Evolutionary conservation across 345 rosid species (phyloP), one percentile per base, ranked within the genome.

Genomic region (Combretum micranthum): DNA sequence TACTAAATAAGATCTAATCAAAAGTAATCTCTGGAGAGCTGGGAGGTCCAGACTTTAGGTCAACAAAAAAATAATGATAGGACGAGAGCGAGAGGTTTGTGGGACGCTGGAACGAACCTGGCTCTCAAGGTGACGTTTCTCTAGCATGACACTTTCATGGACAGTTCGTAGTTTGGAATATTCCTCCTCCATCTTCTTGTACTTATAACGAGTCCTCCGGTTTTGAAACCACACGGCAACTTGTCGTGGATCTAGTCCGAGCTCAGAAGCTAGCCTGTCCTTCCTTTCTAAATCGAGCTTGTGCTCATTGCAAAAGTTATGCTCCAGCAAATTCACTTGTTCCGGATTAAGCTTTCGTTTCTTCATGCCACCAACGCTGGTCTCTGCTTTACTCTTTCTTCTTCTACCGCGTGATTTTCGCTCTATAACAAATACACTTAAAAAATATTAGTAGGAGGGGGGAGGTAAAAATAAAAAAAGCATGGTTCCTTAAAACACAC

Each of bases 221-320:
- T 93, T 89, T 50, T 89, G 96, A 63, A 93, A 93, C 97, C 99
- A 93, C 13, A 85, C 89, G 2, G 96, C 99, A 0, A 93, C 99
- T 18, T 93, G 97, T 20, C 96, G 86, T 13, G 96, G 87, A 18
- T 88, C 87, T n/a, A 92, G 86, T 0, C 95, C 95, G 1, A 88
- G 77, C 63, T 92, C 98, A 1, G 67, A 59, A 15, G 91, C 96
- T 0, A 87, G 72, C 76, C 76, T 72, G 53, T 86, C 89, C 58
- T 93, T 89, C 56, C 97, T 80, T 48, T 86, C 94, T 4, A 94
- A 76, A 67, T 89, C 96, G 0, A 93, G 65, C 68, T 93, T 89
- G 46, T 80, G 94, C 60, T 89, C 96, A 18, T 68, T 69, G 0
- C 77, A 86, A 20, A 89, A 89, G 47, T 73, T 77, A 18, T 57